These are phyloP conservation scores for Bruguiera sexangula DNA, from an alignment of 345 rosid genomes.

Conservation along the genomic window DNA sequence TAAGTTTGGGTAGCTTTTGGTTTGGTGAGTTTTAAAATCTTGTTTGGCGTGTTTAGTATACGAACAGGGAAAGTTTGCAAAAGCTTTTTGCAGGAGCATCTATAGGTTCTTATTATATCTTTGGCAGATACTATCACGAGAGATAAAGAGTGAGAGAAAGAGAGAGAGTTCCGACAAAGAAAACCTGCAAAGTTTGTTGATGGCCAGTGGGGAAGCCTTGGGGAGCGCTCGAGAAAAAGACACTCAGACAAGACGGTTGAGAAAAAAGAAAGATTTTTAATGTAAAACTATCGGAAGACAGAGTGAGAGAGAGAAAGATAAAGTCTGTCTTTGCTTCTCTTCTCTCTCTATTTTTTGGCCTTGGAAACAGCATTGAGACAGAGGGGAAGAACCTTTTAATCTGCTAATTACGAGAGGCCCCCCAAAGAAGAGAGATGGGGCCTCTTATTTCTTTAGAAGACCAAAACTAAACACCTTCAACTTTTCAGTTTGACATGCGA, in stretches of 20 bases:
- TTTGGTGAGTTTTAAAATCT: conserved; percentile 5
- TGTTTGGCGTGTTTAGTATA: conserved; percentile 31
- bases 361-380: not conserved
- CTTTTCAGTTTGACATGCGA: no score
- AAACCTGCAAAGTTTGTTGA: conserved; percentile 56
- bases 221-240: conserved; percentile 45
- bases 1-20: conserved; percentile 10
- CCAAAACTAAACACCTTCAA: no score
- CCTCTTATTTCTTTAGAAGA: no score
- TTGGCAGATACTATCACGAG: conserved; percentile 27
- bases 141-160: conserved; percentile 21
- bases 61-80: conserved; percentile 32
- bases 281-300: not conserved
- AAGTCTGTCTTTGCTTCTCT: not conserved
- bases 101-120: conserved; percentile 26
- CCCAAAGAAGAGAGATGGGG: no score
- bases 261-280: not conserved
- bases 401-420: not conserved
- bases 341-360: not conserved
- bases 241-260: conserved; percentile 69
- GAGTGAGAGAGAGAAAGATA: not conserved
- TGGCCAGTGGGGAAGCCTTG: conserved; percentile 40
- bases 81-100: conserved; percentile 29
- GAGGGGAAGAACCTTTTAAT: not conserved
- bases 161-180: conserved; percentile 46